These are phyloP conservation scores for Populus euphratica DNA, from an alignment of 345 rosid genomes.

Conservation along the genomic window DNA sequence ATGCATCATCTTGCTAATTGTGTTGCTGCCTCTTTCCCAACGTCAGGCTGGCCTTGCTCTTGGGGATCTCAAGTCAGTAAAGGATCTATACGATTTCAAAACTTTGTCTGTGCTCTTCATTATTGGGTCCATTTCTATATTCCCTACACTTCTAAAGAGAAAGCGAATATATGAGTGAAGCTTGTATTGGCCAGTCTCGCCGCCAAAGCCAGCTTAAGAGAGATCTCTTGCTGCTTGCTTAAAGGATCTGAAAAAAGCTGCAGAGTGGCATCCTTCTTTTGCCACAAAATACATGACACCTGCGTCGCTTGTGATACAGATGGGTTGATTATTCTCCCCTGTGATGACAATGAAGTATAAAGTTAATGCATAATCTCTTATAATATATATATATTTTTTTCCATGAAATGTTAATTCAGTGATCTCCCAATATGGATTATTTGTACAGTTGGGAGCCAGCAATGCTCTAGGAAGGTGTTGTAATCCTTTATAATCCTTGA, in stretches of 20 bases:
- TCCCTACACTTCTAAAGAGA: slow-evolving; percentile 70
- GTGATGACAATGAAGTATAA: slow-evolving; percentile 6
- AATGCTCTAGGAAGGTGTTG: slow-evolving; percentile 8
- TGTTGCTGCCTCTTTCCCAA: not conserved
- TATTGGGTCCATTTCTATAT: slow-evolving; percentile 57
- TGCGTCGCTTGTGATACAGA: not conserved
- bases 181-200: slow-evolving; percentile 2
- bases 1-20: not conserved
- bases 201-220: slow-evolving; percentile 6
- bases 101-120: slow-evolving; percentile 72
- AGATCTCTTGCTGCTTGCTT: slow-evolving; percentile 17
- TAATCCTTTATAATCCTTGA: not conserved
- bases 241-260: slow-evolving; percentile 9
- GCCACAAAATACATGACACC: slow-evolving; percentile 9
- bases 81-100: slow-evolving; percentile 78
- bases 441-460: slow-evolving; percentile 23
- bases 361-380: not conserved
- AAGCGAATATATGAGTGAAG: slow-evolving; percentile 65
- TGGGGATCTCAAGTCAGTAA: slow-evolving; percentile 77
- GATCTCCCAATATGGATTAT: slow-evolving; percentile 32
- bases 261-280: not conserved
- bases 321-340: slow-evolving; percentile 16
- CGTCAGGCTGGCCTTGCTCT: slow-evolving; percentile 81
- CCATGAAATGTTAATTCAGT: slow-evolving; percentile 9
- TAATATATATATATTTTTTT: not conserved